Evolutionary conservation across 345 rosid genomes (phyloP), one percentile per base, ranked within the genome.

Genomic region (Acer yangbiense): DNA sequence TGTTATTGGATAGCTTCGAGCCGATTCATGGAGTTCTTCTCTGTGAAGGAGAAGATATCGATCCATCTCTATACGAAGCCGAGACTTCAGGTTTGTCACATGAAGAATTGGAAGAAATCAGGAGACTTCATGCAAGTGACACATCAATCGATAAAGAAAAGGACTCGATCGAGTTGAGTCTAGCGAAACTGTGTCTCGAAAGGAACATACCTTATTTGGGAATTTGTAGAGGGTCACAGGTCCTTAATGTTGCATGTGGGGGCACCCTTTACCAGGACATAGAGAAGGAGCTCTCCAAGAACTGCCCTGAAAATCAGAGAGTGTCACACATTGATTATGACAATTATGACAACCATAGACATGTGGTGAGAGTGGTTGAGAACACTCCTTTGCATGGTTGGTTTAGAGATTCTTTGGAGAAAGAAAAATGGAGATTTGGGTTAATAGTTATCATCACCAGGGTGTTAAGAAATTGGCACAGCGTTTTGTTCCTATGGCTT

Each of bases 1-100:
- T 83, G 90, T 78, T 94, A 58, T 61, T 94, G 1, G 91, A 91
- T 23, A 92, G 96, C 82, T 94, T 94, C 77, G 90, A 94, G 82
- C 98, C 98, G 4, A 91, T 94, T 88, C 98, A 94, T 63, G 97
- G 98, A 6, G 97, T 94, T 73, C 97, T 94, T 48, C 95, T 92
- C 0, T 94, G 97, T 54, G 97, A 94, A 87, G 98, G 98, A 17
- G 98, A 94, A 81, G 98, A 94, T 72, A 88, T 94, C 21, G 97
- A 94, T 71, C 98, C 98, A 16, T 90, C 98, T 11, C 71, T 91
- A 2, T 94, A 90, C 70, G 89, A 89, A 41, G 81, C 84, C 0
- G 95, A 88, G 25, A 58, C 79, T 18, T 71, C 92, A 0, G 79
- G 74, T 1, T 89, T 94, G 62, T 88, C 95, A 3, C 83, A 77